Base-by-base conservation (phyloP, 2,329 filamentous ascomycete genomes). In the Penicillium thymicola region DNA sequence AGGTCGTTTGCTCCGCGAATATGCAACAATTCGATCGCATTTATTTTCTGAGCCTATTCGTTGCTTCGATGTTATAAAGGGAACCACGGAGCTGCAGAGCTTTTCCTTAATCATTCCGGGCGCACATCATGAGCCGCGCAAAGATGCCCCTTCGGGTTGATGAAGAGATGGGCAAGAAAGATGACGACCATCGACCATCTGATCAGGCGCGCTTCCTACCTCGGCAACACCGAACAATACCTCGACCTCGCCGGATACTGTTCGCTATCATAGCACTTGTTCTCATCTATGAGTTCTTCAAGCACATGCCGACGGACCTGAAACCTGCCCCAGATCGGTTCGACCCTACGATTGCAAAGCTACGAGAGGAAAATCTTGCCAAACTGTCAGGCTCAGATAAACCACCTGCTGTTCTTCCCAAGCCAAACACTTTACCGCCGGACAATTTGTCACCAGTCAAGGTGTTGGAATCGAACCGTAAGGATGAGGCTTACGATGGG, bases 81-180 rank as follows among this genome's bases (percentile, higher is more conserved):
- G 4, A 42, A n/a, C 11, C 21, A n/a, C 13, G 5, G 34, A 21
- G 70, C 64, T 63, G 52, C 30, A 57, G 66, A 59, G 67, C 65
- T 52, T 45, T 28, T 7, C n/a, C 41, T 30, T 27, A 37, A 41
- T 59, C 54, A 59, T 53, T 10, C 11, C 14, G 18, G 61, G 56
- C 38, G 34, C 43, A 60, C 59, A 69, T 44, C 41, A 79, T 79
- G 76, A 62, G 69, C 51, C 63, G 70, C 47, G 60, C 72, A 72
- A 77, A 69, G 64, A 72, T 71, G 64, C 69, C 78, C 21, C 77
- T 81, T 60, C 70, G 76, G 25, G 78, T 75, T 56, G 85, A 87
- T 67, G 83, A 85, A 73, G 84, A 87, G 77, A 77, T 85, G 57
- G 84, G 83, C 55, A 87, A 87, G 73, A 84, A 83, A 68, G 81